Percentiles rank a stretch among this genome's conserved stretches.
Conservation (phyloP, 108 stramenopile species). For the Aurantiochytrium sp. region DNA sequence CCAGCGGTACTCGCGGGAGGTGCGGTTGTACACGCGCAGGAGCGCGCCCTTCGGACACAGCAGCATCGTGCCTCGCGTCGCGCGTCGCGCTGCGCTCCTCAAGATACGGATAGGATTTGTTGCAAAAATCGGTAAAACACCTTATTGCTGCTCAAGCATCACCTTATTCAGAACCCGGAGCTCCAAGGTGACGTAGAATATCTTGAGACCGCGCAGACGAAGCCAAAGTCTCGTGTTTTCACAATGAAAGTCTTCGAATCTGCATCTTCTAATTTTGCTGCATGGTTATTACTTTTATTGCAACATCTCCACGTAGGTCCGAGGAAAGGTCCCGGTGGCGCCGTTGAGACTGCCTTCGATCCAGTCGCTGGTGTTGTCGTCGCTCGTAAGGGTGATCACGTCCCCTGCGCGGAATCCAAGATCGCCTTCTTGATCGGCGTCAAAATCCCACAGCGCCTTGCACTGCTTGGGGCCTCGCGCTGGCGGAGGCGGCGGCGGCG, state of each 20-base stretch:
- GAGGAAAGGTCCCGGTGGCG: background rate
- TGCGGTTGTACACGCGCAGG: background rate
- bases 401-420: background rate
- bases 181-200: too few species aligned
- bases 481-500: slow-evolving; percentile 4
- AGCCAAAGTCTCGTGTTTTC: too few species aligned
- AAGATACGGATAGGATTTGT: too few species aligned
- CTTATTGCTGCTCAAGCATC: too few species aligned
- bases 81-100: too few species aligned
- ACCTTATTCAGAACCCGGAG: too few species aligned
- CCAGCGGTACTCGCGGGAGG: background rate
- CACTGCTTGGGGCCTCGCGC: background rate
- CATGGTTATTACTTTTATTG: too few species aligned
- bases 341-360: background rate
- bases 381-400: background rate
- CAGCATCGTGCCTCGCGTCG: background rate
- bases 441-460: background rate
- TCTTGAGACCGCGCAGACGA: too few species aligned
- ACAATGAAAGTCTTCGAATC: too few species aligned
- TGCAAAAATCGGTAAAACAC: too few species aligned
- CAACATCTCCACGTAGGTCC: background rate
- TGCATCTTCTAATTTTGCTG: too few species aligned
- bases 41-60: background rate
- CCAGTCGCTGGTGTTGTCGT: background rate
- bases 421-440: background rate